Conservation (phyloP, 169 alveolate genomes). For the Eimeria praecox region DNA sequence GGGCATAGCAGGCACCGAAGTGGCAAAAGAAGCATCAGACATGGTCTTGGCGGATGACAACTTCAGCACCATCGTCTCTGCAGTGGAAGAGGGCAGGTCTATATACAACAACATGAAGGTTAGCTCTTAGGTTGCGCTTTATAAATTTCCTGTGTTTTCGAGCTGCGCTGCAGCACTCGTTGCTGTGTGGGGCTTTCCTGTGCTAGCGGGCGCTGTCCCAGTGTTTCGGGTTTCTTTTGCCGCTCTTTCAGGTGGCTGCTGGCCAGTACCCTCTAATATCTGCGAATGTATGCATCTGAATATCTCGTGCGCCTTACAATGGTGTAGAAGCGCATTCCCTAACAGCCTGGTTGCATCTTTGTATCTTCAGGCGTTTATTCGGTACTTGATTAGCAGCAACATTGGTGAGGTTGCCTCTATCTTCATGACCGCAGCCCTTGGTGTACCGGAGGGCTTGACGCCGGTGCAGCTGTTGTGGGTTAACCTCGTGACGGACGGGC, state of each 20-base stretch:
- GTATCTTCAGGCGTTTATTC: conserved; percentile 78
- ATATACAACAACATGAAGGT: conserved; percentile 99
- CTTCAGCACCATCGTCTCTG: conserved; percentile 99
- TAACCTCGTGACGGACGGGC: conserved; percentile 99
- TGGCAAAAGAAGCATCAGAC: conserved; percentile 99
- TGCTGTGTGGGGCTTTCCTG: background rate
- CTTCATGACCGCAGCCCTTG: conserved; percentile 99
- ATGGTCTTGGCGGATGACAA: conserved; percentile 99
- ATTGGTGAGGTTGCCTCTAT: conserved; percentile 99
- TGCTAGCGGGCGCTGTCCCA: background rate
- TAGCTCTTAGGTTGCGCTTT: conserved; percentile 85
- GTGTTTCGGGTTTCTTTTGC: no score
- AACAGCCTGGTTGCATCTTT: background rate
- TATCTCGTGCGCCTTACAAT: no score
- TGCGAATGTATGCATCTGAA: background rate
- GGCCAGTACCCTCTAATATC: background rate
- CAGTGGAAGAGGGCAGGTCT: conserved; percentile 99
- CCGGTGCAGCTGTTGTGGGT: conserved; percentile 99
- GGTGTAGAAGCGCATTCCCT: no score
- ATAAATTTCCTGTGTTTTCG: background rate
- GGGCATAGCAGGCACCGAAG: conserved; percentile 99
- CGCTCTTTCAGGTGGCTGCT: background rate
- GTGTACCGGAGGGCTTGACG: conserved; percentile 98
- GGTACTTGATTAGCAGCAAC: conserved; percentile 99
- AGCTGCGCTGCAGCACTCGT: background rate